Base-by-base conservation (phyloP, 176 grass and related monocot species). In the Cenchrus americanus region DNA sequence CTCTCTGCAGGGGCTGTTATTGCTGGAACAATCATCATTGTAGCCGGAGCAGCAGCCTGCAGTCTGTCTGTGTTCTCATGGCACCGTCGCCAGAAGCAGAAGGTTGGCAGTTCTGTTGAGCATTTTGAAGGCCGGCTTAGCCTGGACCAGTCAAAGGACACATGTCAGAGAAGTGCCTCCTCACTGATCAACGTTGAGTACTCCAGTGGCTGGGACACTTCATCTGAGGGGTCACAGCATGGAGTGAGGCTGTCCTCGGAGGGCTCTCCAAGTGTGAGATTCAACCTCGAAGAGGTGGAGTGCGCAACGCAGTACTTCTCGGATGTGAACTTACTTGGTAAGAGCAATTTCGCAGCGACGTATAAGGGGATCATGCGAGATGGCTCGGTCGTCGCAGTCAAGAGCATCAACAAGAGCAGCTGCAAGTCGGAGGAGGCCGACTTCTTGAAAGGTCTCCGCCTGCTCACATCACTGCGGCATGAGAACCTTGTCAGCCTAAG, bases 371-470 rank as follows among this genome's bases (percentile, higher is more conserved):
- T 84, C 2, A 88, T 94, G 83, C 84, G 92, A 1, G 92, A 94
- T 1, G 92, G 85, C 15, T 83, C 85, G 7, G 72, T 51, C 10
- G 92, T 94, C 15, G 90, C 85, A 7, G 73, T 94, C 3, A 92
- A 94, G 84, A 89, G 92, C 80, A 94, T 94, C 85, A 92, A 60
- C 82, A 94, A 92, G 82, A 94, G 90, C 80, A 94, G 92, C 80
- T 94, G 92, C 73, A 94, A 88, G 75, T 76, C 90, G 0, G 92
- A 94, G 54, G 92, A 94, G 51, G 87, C 92, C 5, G 90, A 92
- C 47, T 94, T 94, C 78, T 47, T 92, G 77, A 92, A 83, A 50
- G 92, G 92, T 60, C 78, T 94, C 44, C 88, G 90, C 6, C 21
- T 81, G 60, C 63, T 94, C 3, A 92, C 87, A 0, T 79, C 76